Base-by-base conservation (phyloP, 2,329 filamentous ascomycete species). In the Xylaria sp. region DNA sequence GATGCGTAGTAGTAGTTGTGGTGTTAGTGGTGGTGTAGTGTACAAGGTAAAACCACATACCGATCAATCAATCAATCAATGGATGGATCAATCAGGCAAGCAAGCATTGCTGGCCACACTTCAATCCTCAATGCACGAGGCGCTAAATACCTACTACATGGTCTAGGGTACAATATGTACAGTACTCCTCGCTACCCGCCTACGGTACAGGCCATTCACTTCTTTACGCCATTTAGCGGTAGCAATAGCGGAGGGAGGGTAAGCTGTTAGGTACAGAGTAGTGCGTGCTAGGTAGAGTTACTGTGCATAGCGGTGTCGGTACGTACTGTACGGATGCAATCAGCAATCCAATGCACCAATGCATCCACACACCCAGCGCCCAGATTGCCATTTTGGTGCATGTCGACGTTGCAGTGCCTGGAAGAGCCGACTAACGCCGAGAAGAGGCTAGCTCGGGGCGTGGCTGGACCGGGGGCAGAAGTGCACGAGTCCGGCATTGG, bases 291-390 rank as follows among this genome's bases (percentile, higher is more conserved):
- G 5, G 38, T 45, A 40, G 21, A 40, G 9, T 17, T 28, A 43
- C 51, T 43, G 40, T 17, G 31, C 46, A 42, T 23, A 7, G 43
- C 19, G 25, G 28, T 31, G 9, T 9, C 28, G 28, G 49, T 37
- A 37, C 42, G 25, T 21, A 56, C 31, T 35, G 17, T 25, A 31
- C 28, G 28, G 28, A 31, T 31, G 28, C 28, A n/a, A n/a, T n/a
- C n/a, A n/a, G n/a, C n/a, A n/a, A 31, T 31, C 28, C 28, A 31
- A 31, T 31, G 38, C 37, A 60, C 57, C 25, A 23, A 71, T 72
- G 70, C 70, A 71, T 70, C 71, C 70, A 73, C 71, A 70, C 68
- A 65, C 69, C 68, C 67, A 68, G 65, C 67, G 58, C 58, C 57
- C 33, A 40, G 43, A 66, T 61, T 61, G 47, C 59, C 59, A 60